Evolutionary conservation across 1,139 yeast species (phyloP).

Genomic region (Lodderomyces oxycetoniae): DNA sequence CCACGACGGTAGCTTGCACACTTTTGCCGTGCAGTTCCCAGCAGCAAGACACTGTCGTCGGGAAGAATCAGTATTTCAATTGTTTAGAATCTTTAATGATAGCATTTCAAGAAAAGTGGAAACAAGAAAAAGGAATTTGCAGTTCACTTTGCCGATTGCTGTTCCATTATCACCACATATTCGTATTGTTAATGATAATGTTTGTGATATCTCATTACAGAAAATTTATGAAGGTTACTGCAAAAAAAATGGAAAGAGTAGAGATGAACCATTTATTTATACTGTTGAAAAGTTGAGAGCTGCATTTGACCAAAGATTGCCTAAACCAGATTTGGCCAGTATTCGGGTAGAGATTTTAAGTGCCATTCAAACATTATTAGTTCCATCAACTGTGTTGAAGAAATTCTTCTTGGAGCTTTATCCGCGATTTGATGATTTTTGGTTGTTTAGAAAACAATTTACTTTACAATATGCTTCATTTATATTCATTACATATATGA

Average conservation of each 20-base stretch:
- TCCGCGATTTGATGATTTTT: constrained; percentile 84
- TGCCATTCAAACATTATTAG: constrained; percentile 81
- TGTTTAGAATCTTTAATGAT: constrained; percentile 83
- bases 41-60: constrained; percentile 97
- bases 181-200: constrained; percentile 81
- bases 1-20: constrained; percentile 85
- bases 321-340: constrained; percentile 87
- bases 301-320: constrained; percentile 87
- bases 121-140: constrained; percentile 79
- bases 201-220: constrained; percentile 74
- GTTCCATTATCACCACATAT: constrained; percentile 94
- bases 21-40: constrained; percentile 95
- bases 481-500: constrained; percentile 87
- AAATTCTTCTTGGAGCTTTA: constrained; percentile 61
- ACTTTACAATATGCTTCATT: constrained; percentile 95
- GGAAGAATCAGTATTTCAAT: constrained; percentile 89
- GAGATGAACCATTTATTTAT: constrained; percentile 88
- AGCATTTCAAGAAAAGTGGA: constrained; percentile 78
- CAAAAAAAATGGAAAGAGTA: constrained; percentile 62
- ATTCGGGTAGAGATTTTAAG: constrained; percentile 86
- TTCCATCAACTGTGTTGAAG: constrained; percentile 80
- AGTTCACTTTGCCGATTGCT: constrained; percentile 85
- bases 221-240: constrained; percentile 88
- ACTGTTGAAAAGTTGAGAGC: constrained; percentile 84
- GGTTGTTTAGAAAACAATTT: constrained; percentile 95